A percentile compares a stretch with the other conserved stretches of the same genome.
Conservation (phyloP, 768 basidiomycete species). For the Clavaria fumosa region DNA sequence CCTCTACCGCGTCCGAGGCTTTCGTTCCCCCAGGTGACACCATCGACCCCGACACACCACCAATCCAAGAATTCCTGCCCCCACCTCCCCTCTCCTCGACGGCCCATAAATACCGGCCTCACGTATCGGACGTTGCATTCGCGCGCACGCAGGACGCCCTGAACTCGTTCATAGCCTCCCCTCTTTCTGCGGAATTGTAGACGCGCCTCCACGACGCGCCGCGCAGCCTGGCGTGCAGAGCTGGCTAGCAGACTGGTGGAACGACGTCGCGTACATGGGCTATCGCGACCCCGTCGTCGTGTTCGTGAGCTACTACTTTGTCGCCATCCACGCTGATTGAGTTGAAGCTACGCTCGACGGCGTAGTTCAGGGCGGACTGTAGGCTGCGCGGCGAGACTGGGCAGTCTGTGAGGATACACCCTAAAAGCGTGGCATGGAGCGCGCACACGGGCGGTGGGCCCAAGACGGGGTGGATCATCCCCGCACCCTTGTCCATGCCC, state of each 20-base stretch:
- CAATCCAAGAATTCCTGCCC: slow-evolving; percentile 72
- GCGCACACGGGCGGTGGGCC: slow-evolving; percentile 40
- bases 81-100: slow-evolving; percentile 77
- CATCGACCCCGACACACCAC: slow-evolving; percentile 39
- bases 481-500: slow-evolving; percentile 97
- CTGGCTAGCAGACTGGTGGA: slow-evolving; percentile 99
- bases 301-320: slow-evolving; percentile 89
- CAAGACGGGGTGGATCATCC: slow-evolving; percentile 98
- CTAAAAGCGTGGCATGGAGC: slow-evolving; percentile 89
- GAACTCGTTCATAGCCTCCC: slow-evolving; percentile 51
- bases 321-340: slow-evolving; percentile 96
- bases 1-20: too few species aligned
- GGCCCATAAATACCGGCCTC: slow-evolving; percentile 71
- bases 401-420: slow-evolving; percentile 86
- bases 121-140: slow-evolving; percentile 50
- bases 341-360: slow-evolving; percentile 91
- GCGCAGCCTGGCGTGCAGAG: slow-evolving; percentile 38
- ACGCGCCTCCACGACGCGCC: slow-evolving; percentile 63
- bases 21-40: slow-evolving; percentile 7
- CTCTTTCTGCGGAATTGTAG: slow-evolving; percentile 61
- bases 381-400: slow-evolving; percentile 66
- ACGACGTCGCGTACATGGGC: slow-evolving; percentile 78
- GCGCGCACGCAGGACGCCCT: slow-evolving; percentile 42
- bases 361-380: slow-evolving; percentile 77
- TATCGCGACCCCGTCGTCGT: slow-evolving; percentile 86